Conservation (phyloP, 2,329 filamentous ascomycete species). For the Ascochyta fabae region DNA sequence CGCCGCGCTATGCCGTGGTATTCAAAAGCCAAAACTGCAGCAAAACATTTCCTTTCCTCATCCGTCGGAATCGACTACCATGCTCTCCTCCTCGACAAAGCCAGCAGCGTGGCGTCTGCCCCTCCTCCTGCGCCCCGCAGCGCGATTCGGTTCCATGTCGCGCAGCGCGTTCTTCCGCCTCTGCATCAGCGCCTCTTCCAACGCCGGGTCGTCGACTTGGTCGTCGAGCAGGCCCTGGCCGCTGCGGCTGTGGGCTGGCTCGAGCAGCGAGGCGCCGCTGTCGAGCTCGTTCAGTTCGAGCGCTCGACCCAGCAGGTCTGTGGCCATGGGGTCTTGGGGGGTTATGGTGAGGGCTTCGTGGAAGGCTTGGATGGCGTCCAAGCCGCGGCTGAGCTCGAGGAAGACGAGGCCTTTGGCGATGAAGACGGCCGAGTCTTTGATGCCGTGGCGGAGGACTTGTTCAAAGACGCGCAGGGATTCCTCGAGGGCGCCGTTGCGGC, state of each 20-base stretch:
- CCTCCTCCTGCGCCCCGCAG: conserved; percentile 62
- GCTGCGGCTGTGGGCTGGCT: conserved; percentile 1
- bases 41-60: background rate
- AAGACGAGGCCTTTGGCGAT: conserved; percentile 83
- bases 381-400: conserved; percentile 75
- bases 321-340: conserved; percentile 81
- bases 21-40: background rate
- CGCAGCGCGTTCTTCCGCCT: conserved; percentile 59
- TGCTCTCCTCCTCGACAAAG: conserved; percentile 52
- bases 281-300: conserved; percentile 53
- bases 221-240: conserved; percentile 6
- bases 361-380: conserved; percentile 79
- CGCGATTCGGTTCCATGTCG: conserved; percentile 55
- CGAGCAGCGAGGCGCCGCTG: conserved; percentile 6
- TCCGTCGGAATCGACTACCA: conserved; percentile 58
- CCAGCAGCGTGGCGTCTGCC: conserved; percentile 54
- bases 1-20: conserved; percentile 9
- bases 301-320: conserved; percentile 76
- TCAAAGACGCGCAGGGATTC: conserved; percentile 83
- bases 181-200: conserved; percentile 61
- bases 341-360: conserved; percentile 84
- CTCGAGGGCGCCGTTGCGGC: conserved; percentile 71
- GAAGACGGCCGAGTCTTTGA: conserved; percentile 80
- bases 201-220: conserved; percentile 37
- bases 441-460: conserved; percentile 81